Evolutionary conservation across 495 filamentous ascomycete genomes (phyloP), one percentile per base, ranked within the genome.

Genomic region (Podospora pseudoanserina): DNA sequence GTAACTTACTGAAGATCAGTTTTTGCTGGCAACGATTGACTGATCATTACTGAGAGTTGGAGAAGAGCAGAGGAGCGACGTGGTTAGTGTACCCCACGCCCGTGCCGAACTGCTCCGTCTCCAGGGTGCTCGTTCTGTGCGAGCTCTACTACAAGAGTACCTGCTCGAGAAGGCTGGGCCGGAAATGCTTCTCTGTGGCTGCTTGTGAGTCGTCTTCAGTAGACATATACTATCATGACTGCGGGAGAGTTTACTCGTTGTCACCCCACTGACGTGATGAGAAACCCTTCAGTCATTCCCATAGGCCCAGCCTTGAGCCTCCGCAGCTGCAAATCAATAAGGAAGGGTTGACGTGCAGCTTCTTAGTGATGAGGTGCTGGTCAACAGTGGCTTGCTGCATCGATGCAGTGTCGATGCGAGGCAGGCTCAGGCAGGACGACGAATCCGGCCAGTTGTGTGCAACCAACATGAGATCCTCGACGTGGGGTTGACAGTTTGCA

Each of bases 201-300:
- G 39, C 39, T 49, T 11, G 39, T 18, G 39, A 49, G 39, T 49
- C 15, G 39, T 49, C 13, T 49, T 49, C 9, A 49, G 39, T 49
- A 16, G 15, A 49, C 39, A 49, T 49, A 49, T 49, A 49, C 39
- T 49, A 49, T 49, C 39, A 23, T 7, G n/a, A 26, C 55, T 58
- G 55, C 55, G 23, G 55, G n/a, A 20, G 55, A 2, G 55, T 26
- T 5, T 19, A 58, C n/a, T 19, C 23, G 55, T 26, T 58, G 55
- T 58, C 55, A 58, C 55, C 55, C 55, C 55, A 58, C 55, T 58
- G 55, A 57, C 23, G 23, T 58, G 55, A 58, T 26, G 18, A 58
- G 23, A 58, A 19, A 58, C 55, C 55, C 15, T 20, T 58, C 55
- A 58, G 55, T n/a, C 55, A 58, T 18, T 20, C 55, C 55, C 55